Evolutionary conservation across 176 grass and related monocot species (phyloP).

Genomic region (Carex pumila): DNA sequence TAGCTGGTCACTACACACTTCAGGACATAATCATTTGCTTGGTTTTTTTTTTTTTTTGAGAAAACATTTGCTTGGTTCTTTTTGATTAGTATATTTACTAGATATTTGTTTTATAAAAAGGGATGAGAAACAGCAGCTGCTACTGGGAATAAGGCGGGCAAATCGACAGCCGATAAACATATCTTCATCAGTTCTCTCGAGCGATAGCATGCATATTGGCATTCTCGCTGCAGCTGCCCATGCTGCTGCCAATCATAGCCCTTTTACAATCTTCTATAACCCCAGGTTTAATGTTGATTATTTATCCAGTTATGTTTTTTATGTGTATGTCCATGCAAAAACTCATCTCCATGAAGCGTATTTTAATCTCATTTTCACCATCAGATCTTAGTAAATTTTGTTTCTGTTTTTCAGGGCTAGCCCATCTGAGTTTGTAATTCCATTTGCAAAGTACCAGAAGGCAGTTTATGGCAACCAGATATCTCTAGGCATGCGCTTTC

Average conservation of each 20-base stretch:
- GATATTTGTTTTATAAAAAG: slow-evolving; percentile 27
- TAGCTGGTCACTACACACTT: not conserved
- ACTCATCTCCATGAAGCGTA: not conserved
- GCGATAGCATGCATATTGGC: slow-evolving; percentile 99
- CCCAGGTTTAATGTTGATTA: slow-evolving; percentile 50
- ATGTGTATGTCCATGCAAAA: not conserved
- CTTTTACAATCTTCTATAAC: slow-evolving; percentile 98
- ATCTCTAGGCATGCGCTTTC: slow-evolving; percentile 90
- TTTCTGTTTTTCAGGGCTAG: slow-evolving; percentile 62
- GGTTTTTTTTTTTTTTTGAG: not conserved
- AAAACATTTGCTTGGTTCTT: not conserved
- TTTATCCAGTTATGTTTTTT: not conserved
- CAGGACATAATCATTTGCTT: not conserved
- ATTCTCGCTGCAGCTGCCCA: slow-evolving; percentile 98
- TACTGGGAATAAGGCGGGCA: slow-evolving; percentile 81
- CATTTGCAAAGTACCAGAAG: slow-evolving; percentile 99
- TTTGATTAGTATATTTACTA: slow-evolving; percentile 3
- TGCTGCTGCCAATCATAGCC: slow-evolving; percentile 86
- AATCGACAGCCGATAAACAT: slow-evolving; percentile 85
- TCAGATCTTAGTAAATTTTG: slow-evolving; percentile 13
- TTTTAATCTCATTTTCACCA: not conserved
- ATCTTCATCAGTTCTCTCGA: slow-evolving; percentile 92
- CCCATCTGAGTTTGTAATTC: slow-evolving; percentile 95
- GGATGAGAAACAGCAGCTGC: slow-evolving; percentile 92
- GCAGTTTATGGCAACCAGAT: slow-evolving; percentile 83